phyloP scores from a whole-genome alignment of 108 stramenopile species.

The Cyclotella sp. region DNA sequence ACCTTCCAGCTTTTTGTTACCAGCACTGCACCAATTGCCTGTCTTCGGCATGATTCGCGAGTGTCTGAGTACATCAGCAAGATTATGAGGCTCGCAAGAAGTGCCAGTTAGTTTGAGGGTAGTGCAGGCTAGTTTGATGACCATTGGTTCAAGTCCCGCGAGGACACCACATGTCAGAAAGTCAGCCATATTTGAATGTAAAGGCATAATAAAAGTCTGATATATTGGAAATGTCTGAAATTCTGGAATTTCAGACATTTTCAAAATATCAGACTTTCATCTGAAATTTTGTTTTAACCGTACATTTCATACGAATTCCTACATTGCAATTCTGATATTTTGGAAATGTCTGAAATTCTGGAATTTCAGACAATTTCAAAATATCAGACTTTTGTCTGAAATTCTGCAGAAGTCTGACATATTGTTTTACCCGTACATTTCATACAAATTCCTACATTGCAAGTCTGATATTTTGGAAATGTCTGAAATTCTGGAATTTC shows the following conservation, averaged over 20 bases:
- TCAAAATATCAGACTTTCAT: no score
- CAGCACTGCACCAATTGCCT: neutral
- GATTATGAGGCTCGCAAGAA: neutral
- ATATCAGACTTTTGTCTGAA: neutral
- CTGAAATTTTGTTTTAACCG: neutral
- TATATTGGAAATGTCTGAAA: neutral
- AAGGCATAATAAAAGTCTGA: neutral
- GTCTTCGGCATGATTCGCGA: neutral
- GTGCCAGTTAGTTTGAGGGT: no score
- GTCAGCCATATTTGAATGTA: neutral
- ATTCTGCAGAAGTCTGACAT: neutral
- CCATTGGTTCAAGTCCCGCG: neutral
- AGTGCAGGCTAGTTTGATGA: neutral
- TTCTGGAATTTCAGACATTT: neutral
- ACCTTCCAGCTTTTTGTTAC: neutral
- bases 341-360: neutral
- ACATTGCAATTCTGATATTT: neutral
- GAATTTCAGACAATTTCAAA: neutral
- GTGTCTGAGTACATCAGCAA: neutral
- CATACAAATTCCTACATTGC: no score
- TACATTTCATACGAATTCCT: neutral
- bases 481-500: neutral
- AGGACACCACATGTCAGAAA: neutral
- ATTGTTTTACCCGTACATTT: no score
- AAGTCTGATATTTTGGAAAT: neutral